These are phyloP conservation scores for Taphrina flavorubra DNA, from an alignment of 1,139 yeast species.

Conservation along the genomic window DNA sequence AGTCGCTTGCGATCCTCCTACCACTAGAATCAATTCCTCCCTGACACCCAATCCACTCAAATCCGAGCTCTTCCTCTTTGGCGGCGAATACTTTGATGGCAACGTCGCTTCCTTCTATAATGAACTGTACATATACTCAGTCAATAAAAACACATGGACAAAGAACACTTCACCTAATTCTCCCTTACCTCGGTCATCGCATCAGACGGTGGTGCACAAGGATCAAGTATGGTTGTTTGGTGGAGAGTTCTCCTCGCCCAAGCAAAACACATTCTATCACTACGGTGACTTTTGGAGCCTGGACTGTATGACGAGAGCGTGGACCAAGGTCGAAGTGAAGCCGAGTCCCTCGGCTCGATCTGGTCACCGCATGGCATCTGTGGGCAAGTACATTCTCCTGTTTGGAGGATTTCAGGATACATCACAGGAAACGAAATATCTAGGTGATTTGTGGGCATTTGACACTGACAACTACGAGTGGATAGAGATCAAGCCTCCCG, in stretches of 20 bases:
- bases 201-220: slow-evolving; percentile 89
- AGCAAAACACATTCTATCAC: slow-evolving; percentile 93
- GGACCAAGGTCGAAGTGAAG: slow-evolving; percentile 83
- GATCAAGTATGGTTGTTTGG: slow-evolving; percentile 88
- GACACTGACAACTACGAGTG: slow-evolving; percentile 89
- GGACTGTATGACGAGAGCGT: slow-evolving; percentile 81
- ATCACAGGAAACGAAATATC: slow-evolving; percentile 80
- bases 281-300: slow-evolving; percentile 95
- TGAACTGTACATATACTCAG: slow-evolving; percentile 73
- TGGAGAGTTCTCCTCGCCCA: slow-evolving; percentile 96
- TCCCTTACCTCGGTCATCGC: slow-evolving; percentile 92
- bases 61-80: slow-evolving; percentile 79
- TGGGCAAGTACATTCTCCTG: slow-evolving; percentile 86
- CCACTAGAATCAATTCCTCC: slow-evolving; percentile 72
- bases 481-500: slow-evolving; percentile 87
- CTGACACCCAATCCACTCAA: slow-evolving; percentile 68
- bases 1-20: slow-evolving; percentile 64
- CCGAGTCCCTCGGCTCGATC: slow-evolving; percentile 84
- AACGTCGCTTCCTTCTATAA: slow-evolving; percentile 75
- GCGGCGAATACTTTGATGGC: slow-evolving; percentile 75
- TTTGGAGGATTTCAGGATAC: slow-evolving; percentile 95
- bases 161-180: slow-evolving; percentile 77
- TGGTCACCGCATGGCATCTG: slow-evolving; percentile 85
- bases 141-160: slow-evolving; percentile 84
- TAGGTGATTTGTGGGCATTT: slow-evolving; percentile 88